Evolutionary conservation across 306 rosid genomes (phyloP), one percentile per base, ranked within the genome.

Genomic region (Ormosia semicastrata): DNA sequence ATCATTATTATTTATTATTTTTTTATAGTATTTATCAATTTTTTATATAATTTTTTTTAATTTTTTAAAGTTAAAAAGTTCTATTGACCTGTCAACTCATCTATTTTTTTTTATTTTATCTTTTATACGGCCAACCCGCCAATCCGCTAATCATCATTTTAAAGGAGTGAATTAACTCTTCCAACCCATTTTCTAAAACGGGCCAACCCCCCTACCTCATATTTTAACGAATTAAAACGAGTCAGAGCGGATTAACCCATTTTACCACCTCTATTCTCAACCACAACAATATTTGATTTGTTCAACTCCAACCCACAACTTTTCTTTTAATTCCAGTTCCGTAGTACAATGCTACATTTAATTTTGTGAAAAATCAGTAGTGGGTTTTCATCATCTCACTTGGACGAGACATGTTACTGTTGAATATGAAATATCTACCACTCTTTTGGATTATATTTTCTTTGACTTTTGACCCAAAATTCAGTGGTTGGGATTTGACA

Each of bases 191-290:
- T n/a, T n/a, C n/a, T n/a, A n/a, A n/a, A n/a, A n/a, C n/a, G n/a
- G n/a, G n/a, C n/a, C n/a, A n/a, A n/a, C n/a, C n/a, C n/a, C n/a
- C n/a, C n/a, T n/a, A n/a, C n/a, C n/a, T n/a, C n/a, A n/a, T n/a
- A n/a, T n/a, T n/a, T n/a, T n/a, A n/a, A n/a, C 14, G 85, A 82
- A 72, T 56, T n/a, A n/a, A n/a, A 86, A 74, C 82, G 56, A 37
- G 57, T 59, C 82, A 77, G 75, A 57, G 81, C 85, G 53, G 60
- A 81, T 89, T n/a, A n/a, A n/a, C n/a, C n/a, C n/a, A n/a, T n/a
- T n/a, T n/a, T n/a, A n/a, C n/a, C n/a, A n/a, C n/a, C n/a, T n/a
- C n/a, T n/a, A n/a, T n/a, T 74, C 18, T 65, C 60, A 58, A 36
- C 79, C 63, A 41, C 60, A 75, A 43, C 43, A 24, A n/a, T n/a